phyloP scores from a whole-genome alignment of 208 protist species.

The Phytomonas sp. region DNA sequence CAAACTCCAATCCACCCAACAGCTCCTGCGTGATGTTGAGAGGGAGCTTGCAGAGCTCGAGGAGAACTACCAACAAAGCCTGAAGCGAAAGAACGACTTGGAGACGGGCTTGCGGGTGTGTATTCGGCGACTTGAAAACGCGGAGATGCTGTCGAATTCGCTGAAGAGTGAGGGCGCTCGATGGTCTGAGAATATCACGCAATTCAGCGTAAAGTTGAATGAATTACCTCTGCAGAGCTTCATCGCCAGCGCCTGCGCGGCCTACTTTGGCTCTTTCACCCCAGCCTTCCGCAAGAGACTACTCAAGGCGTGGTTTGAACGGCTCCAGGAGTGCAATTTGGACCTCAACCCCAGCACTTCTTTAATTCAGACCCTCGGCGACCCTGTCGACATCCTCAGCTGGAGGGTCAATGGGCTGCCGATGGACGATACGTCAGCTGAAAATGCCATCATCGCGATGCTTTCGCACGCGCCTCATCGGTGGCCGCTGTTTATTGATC shows the following conservation, averaged over 20 bases:
- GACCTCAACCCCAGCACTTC: slow-evolving; percentile 48
- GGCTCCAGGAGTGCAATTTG: slow-evolving; percentile 23
- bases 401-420: slow-evolving; percentile 96
- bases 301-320: slow-evolving; percentile 63
- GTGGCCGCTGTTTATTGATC: slow-evolving; percentile 95
- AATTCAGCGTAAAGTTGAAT: slow-evolving; percentile 53
- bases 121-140: slow-evolving; percentile 87
- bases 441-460: slow-evolving; percentile 93
- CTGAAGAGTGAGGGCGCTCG: slow-evolving; percentile 92
- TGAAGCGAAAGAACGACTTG: slow-evolving; percentile 85
- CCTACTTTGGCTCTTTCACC: slow-evolving; percentile 95
- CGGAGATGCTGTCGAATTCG: slow-evolving; percentile 91
- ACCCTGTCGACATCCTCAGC: slow-evolving; percentile 93
- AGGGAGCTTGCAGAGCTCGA: slow-evolving; percentile 86
- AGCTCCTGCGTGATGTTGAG: slow-evolving; percentile 86
- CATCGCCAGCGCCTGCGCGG: slow-evolving; percentile 90
- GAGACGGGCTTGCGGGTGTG: slow-evolving; percentile 83
- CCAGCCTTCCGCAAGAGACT: slow-evolving; percentile 86
- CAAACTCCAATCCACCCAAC: slow-evolving; percentile 85
- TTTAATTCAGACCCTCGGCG: slow-evolving; percentile 69
- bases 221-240: slow-evolving; percentile 92
- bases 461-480: slow-evolving; percentile 67
- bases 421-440: slow-evolving; percentile 93
- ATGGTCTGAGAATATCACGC: slow-evolving; percentile 89
- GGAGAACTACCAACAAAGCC: slow-evolving; percentile 79